Conservation (phyloP, 768 basidiomycete species). For the Cyclocybe aegerita region DNA sequence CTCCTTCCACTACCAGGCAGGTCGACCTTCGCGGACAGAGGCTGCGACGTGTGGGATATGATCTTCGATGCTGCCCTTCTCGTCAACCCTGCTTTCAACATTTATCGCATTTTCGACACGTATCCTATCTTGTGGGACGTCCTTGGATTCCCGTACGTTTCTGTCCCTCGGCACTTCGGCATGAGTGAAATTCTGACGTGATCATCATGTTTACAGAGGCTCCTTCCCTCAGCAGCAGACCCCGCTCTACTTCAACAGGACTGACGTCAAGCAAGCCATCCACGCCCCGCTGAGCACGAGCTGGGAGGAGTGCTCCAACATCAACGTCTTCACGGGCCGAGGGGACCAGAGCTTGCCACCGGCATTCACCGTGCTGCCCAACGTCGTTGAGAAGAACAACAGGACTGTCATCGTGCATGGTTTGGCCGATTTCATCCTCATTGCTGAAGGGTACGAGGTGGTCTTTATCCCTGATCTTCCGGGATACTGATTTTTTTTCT, state of each 20-base stretch:
- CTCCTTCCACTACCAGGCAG: constrained; percentile 65
- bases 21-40: constrained; percentile 41
- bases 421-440: constrained; percentile 69
- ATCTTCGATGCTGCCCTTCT: constrained; percentile 61
- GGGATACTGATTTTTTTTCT: not conserved
- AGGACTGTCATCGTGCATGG: constrained; percentile 72
- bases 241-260: constrained; percentile 70
- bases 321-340: constrained; percentile 54
- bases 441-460: constrained; percentile 64
- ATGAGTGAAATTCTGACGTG: not conserved
- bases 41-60: constrained; percentile 68
- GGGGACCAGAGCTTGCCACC: constrained; percentile 64
- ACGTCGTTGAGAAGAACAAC: constrained; percentile 73
- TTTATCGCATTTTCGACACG: constrained; percentile 78
- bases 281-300: constrained; percentile 62
- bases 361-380: constrained; percentile 64
- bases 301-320: constrained; percentile 65
- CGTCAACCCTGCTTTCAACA: constrained; percentile 75
- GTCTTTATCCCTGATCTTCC: not conserved
- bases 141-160: constrained; percentile 71
- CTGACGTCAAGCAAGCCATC: constrained; percentile 67
- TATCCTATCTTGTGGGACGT: constrained; percentile 78
- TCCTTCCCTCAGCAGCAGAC: constrained; percentile 55
- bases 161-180: not conserved
- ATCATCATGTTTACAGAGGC: constrained; percentile 35